Conservation (phyloP, 345 rosid species). For the Passiflora organensis region DNA sequence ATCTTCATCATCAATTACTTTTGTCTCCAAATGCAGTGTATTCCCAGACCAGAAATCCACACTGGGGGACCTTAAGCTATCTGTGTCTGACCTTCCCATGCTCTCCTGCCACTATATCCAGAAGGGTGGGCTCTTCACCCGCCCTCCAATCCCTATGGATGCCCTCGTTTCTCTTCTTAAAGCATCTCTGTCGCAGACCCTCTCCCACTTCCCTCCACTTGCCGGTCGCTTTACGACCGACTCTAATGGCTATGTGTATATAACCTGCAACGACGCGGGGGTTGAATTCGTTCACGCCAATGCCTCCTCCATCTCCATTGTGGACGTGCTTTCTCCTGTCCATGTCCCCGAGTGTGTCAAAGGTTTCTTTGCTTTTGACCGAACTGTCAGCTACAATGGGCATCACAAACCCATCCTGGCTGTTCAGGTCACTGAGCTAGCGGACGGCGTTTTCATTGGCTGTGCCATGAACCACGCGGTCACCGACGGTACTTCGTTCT, state of each 20-base stretch:
- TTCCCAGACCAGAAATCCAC: slow-evolving; percentile 51
- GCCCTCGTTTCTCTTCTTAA: slow-evolving; percentile 39
- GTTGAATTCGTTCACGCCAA: slow-evolving; percentile 55
- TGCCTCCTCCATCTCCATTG: slow-evolving; percentile 28
- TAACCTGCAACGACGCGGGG: slow-evolving; percentile 72
- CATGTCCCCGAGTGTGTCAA: slow-evolving; percentile 55
- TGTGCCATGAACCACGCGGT: slow-evolving; percentile 78
- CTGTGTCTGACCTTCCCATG: slow-evolving; percentile 96
- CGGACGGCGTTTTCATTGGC: slow-evolving; percentile 73
- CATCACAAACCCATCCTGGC: slow-evolving; percentile 66
- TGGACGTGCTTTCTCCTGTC: slow-evolving; percentile 42
- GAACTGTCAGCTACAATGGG: slow-evolving; percentile 69
- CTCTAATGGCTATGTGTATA: slow-evolving; percentile 40
- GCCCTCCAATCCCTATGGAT: slow-evolving; percentile 29
- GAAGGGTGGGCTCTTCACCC: slow-evolving; percentile 69
- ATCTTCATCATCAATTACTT: slow-evolving; percentile 6
- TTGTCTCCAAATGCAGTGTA: slow-evolving; percentile 49
- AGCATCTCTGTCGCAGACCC: slow-evolving; percentile 43
- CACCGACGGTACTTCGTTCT: slow-evolving; percentile 79
- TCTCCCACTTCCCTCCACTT: slow-evolving; percentile 76
- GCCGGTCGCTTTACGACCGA: slow-evolving; percentile 75
- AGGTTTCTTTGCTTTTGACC: slow-evolving; percentile 56
- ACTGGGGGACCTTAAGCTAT: slow-evolving; percentile 62
- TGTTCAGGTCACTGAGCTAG: slow-evolving; percentile 76
- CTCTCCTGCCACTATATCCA: slow-evolving; percentile 93